Evolutionary conservation across 306 rosid species (phyloP).

Genomic region (Astragalus glycyphyllos): DNA sequence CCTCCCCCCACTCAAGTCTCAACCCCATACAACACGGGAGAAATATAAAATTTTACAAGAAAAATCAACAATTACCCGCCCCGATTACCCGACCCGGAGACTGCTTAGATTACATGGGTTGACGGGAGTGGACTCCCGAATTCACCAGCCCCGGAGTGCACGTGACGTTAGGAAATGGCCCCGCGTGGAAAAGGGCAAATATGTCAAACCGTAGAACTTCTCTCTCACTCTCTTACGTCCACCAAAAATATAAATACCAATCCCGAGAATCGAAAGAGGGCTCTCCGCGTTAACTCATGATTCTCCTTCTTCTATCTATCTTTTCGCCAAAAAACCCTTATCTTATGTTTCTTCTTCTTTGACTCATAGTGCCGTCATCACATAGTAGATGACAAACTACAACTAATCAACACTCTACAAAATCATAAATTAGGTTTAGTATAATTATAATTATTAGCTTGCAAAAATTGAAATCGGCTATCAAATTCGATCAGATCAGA

Average conservation of each 20-base stretch:
- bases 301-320: too few relatives aligned
- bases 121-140: not conserved
- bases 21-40: not conserved
- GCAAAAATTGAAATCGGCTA: not conserved
- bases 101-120: too few relatives aligned
- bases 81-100: not conserved
- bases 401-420: not conserved
- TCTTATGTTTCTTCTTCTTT: too few relatives aligned
- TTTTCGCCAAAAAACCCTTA: too few relatives aligned
- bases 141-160: too few relatives aligned
- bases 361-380: too few relatives aligned
- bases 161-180: too few relatives aligned
- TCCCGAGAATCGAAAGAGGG: too few relatives aligned
- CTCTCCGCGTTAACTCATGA: too few relatives aligned
- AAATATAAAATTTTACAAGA: not conserved
- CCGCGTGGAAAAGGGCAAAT: not conserved
- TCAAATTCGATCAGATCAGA: conserved; percentile 15
- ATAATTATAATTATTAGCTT: too few relatives aligned
- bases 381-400: not conserved
- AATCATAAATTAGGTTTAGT: not conserved
- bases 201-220: not conserved
- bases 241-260: too few relatives aligned
- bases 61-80: not conserved
- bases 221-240: not conserved
- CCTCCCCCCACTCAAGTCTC: not conserved